Evolutionary conservation across 2,329 filamentous ascomycete species (phyloP).

Genomic region (Claviceps digitariae): DNA sequence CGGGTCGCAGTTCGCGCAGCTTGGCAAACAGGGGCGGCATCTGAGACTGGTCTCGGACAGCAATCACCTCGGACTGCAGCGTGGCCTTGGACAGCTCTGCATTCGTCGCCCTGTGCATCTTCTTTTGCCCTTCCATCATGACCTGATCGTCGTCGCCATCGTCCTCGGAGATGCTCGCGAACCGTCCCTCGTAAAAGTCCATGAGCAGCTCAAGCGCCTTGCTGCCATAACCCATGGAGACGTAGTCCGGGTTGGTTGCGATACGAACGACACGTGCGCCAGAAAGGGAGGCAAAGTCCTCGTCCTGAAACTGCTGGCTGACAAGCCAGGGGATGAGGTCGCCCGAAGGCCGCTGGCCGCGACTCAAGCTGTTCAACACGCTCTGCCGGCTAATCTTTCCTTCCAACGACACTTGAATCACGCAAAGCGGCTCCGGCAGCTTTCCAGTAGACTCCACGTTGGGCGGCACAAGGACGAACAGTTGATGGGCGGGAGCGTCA

Average conservation of each 20-base stretch:
- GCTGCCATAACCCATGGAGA: conserved; percentile 84
- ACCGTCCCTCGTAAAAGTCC: conserved; percentile 92
- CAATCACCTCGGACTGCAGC: conserved; percentile 76
- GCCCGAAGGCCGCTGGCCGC: conserved; percentile 78
- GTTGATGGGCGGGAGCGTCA: conserved; percentile 89
- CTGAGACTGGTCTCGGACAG: conserved; percentile 73
- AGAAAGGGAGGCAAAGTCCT: conserved; percentile 86
- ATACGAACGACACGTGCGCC: conserved; percentile 88
- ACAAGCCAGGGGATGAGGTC: conserved; percentile 97
- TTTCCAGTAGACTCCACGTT: conserved; percentile 62
- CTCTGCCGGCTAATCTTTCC: conserved; percentile 89
- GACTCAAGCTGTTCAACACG: conserved; percentile 75
- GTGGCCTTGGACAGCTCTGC: conserved; percentile 63
- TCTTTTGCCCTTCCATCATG: conserved; percentile 38
- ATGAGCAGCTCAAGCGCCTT: conserved; percentile 75
- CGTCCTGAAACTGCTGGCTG: conserved; percentile 95
- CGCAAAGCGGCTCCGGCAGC: conserved; percentile 84
- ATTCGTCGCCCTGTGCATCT: conserved; percentile 70
- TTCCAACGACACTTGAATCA: conserved; percentile 88
- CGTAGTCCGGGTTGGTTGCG: conserved; percentile 89
- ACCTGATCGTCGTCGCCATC: conserved; percentile 38
- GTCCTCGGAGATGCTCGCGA: conserved; percentile 68
- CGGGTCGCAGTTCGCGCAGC: conserved; percentile 67
- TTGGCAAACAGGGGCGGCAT: conserved; percentile 93
- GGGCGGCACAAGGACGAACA: conserved; percentile 86